Evolutionary conservation across 2,329 filamentous ascomycete genomes (phyloP).

Genomic region (Fusarium sp.): DNA sequence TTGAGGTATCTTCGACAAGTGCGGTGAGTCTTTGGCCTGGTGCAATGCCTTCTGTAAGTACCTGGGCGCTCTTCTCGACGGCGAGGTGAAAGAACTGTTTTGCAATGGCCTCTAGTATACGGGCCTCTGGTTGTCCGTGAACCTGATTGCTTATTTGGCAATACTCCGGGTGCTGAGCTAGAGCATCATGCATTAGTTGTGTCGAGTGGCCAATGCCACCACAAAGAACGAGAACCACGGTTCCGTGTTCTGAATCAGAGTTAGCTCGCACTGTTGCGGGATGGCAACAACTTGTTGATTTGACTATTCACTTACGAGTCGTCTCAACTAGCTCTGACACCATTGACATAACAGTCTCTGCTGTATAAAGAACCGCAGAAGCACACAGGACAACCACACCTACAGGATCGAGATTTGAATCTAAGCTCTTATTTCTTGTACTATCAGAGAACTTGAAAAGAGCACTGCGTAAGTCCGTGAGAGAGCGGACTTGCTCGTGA

Average conservation of each 20-base stretch:
- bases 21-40: constrained; percentile 12
- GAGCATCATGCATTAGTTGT: constrained; percentile 34
- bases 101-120: constrained; percentile 31
- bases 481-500: constrained; percentile 22
- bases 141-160: constrained; percentile 14
- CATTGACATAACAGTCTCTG: constrained; percentile 33
- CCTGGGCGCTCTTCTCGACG: not conserved
- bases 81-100: constrained; percentile 30
- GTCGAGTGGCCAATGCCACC: constrained; percentile 44
- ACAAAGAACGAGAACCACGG: constrained; percentile 31
- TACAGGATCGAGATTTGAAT: not conserved
- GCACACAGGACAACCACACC: constrained; percentile 36
- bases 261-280: not conserved
- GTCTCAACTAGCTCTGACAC: not conserved
- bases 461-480: constrained; percentile 14
- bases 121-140: constrained; percentile 29
- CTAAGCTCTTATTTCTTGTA: not conserved
- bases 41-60: not conserved
- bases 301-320: not conserved
- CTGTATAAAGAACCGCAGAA: constrained; percentile 33
- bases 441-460: not conserved
- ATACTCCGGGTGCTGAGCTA: constrained; percentile 33
- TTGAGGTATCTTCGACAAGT: constrained; percentile 40
- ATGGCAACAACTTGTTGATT: too few relatives aligned
- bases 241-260: not conserved